Base-by-base conservation (phyloP, 305 asterid species). In the Striga hermonthica region DNA sequence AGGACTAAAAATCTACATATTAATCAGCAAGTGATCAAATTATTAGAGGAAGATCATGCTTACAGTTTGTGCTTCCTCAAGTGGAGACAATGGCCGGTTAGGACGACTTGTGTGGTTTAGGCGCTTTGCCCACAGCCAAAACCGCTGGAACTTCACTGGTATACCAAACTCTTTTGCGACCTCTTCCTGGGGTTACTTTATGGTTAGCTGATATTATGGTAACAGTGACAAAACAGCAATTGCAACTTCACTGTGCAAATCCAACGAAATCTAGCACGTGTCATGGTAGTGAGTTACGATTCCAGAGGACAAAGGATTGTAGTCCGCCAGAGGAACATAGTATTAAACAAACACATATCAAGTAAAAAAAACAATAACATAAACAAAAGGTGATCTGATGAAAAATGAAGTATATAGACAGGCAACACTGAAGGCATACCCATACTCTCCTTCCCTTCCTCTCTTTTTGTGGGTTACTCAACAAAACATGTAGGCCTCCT, bases 121-220 rank as follows among this genome's bases (percentile, higher is more conserved):
- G 66, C 87, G 81, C 72, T 82, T 80, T 64, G 81, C 76, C 83
- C 87, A 84, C 71, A 72, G 72, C 90, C 90, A 82, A 70, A 82
- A 84, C 39, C 84, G 85, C 73, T 74, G 87, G 62, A 67, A 80
- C 43, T 80, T 81, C 72, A 78, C 83, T 0, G 86, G 80, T 59
- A 80, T 70, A 70, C 81, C 79, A 60, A 82, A 62, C 72, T 71
- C 83, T 72, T 69, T 82, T 43, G 90, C 87, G 45, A 84, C 79
- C 73, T 82, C 85, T 62, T 76, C 90, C 87, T 84, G 87, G 67
- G 72, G 45, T 34, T 55, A 76, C 60, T 62, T 73, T 72, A 67
- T 38, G 35, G 67, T 78, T 62, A 80, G 75, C 65, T 16, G 62
- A 57, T 59, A 49, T 54, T 77, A 69, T 15, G 22, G 28, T 15